Evolutionary conservation across 805 yeast genomes (phyloP).

Genomic region (Zygoascus flipseniorum): DNA sequence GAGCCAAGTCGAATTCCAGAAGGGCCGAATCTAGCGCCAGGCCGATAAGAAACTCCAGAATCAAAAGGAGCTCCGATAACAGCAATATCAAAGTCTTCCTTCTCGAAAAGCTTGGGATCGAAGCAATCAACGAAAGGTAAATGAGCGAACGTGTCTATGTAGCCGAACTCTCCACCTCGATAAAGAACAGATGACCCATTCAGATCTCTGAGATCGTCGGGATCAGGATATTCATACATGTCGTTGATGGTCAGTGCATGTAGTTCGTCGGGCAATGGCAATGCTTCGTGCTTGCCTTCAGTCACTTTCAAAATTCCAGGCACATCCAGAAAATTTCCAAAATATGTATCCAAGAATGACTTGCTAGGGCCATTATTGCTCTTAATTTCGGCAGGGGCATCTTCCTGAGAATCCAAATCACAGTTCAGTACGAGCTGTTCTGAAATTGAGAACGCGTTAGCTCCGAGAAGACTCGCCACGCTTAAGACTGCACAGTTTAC

Average conservation of each 20-base stretch:
- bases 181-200: constrained; percentile 40
- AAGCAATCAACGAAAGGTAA: constrained; percentile 49
- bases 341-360: constrained; percentile 30
- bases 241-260: constrained; percentile 28
- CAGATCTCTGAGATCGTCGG: constrained; percentile 33
- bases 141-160: constrained; percentile 58
- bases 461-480: neutral
- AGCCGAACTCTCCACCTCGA: constrained; percentile 30
- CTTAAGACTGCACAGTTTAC: neutral
- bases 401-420: neutral
- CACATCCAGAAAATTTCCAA: constrained; percentile 30
- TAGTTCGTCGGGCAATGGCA: constrained; percentile 16
- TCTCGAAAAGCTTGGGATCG: constrained; percentile 28
- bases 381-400: neutral
- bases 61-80: constrained; percentile 76
- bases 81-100: constrained; percentile 52
- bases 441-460: neutral
- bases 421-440: neutral
- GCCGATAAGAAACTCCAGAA: constrained; percentile 66
- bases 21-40: constrained; percentile 81
- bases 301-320: neutral
- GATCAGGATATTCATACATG: constrained; percentile 26
- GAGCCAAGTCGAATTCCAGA: constrained; percentile 32
- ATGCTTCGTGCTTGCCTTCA: neutral
- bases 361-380: neutral